phyloP scores from a whole-genome alignment of 768 basidiomycete genomes.

The Pisolithus tinctorius region DNA sequence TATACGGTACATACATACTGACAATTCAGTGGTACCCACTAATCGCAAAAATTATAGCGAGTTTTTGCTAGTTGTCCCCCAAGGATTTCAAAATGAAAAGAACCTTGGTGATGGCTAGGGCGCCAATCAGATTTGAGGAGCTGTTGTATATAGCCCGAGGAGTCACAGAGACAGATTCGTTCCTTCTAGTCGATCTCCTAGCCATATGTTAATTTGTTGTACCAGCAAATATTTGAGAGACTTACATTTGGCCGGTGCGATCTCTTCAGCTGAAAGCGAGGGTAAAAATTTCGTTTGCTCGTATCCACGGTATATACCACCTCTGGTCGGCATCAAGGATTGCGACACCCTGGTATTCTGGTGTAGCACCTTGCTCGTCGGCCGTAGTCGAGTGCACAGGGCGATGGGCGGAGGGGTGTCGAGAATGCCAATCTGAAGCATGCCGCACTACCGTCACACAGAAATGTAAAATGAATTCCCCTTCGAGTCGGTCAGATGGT shows the following conservation, averaged over 20 bases:
- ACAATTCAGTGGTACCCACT: constrained; percentile 18
- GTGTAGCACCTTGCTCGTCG: not conserved
- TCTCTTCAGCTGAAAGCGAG: constrained; percentile 25
- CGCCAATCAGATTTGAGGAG: constrained; percentile 21
- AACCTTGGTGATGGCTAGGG: not conserved
- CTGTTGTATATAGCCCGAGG: constrained; percentile 13
- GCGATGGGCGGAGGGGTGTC: not conserved
- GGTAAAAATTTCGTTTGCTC: constrained; percentile 25
- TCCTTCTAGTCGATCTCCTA: constrained; percentile 31
- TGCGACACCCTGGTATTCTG: constrained; percentile 32
- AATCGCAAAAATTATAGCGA: constrained; percentile 21
- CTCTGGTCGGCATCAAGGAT: constrained; percentile 40
- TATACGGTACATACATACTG: constrained; percentile 31
- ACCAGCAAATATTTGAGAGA: not conserved
- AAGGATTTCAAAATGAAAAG: not conserved
- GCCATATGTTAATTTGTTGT: not conserved
- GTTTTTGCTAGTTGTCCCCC: constrained; percentile 13
- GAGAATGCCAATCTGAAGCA: constrained; percentile 22
- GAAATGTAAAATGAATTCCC: constrained; percentile 21
- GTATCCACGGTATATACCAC: constrained; percentile 29
- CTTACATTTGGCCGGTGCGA: constrained; percentile 27
- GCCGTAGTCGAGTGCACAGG: not conserved
- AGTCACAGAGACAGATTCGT: constrained; percentile 27
- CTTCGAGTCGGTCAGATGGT: constrained; percentile 17
- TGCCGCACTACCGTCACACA: constrained; percentile 38